A percentile compares a stretch with the other conserved stretches of the same genome.
phyloP scores from a whole-genome alignment of 768 basidiomycete genomes.

The Pisolithus tinctorius region DNA sequence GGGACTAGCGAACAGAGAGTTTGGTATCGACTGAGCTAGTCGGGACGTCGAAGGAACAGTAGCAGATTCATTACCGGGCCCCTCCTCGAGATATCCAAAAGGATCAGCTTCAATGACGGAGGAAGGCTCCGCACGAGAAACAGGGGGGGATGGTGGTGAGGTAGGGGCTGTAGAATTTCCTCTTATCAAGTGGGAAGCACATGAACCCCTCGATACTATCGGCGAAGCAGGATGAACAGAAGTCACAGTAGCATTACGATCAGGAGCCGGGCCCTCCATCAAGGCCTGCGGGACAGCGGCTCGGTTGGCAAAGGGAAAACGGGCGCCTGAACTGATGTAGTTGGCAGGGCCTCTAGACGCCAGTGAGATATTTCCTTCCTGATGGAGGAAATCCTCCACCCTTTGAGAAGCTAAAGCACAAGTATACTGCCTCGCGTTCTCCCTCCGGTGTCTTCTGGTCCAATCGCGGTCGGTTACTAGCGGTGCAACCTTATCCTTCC shows the following conservation, averaged over 20 bases:
- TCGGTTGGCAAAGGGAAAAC: neutral
- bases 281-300: neutral
- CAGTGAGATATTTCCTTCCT: neutral
- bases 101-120: constrained; percentile 37
- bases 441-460: constrained; percentile 47
- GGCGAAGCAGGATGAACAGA: neutral
- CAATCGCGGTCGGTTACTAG: constrained; percentile 7
- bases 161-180: constrained; percentile 1
- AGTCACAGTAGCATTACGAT: neutral
- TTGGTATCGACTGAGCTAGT: constrained; percentile 16
- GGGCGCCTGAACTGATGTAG: constrained; percentile 13
- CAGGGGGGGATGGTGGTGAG: neutral
- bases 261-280: neutral
- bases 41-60: constrained; percentile 17
- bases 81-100: constrained; percentile 51
- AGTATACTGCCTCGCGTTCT: constrained; percentile 41
- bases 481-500: constrained; percentile 34
- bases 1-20: constrained; percentile 29
- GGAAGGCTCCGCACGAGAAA: neutral
- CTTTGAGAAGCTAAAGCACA: constrained; percentile 51
- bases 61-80: constrained; percentile 23
- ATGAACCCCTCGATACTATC: neutral
- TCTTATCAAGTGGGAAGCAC: neutral
- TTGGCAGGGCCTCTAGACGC: constrained; percentile 14
- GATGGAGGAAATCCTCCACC: constrained; percentile 45